Conservation (phyloP, 192 early-diverging fungal species). For the Coemansia sp. region DNA sequence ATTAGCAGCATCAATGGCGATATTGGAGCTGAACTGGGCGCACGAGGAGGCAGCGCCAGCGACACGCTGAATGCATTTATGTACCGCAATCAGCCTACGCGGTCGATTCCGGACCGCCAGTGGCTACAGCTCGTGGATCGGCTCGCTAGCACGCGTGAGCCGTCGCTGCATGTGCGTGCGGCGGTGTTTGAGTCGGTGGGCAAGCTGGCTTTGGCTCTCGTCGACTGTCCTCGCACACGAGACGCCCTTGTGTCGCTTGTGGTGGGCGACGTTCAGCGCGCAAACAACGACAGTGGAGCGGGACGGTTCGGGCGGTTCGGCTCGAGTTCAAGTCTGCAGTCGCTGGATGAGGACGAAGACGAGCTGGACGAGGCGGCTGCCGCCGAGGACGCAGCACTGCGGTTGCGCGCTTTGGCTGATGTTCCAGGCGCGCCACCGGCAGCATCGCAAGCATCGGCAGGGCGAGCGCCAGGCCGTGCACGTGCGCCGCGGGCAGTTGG, state of each 20-base stretch:
- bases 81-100: conserved; percentile 30
- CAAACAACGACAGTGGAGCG: conserved; percentile 15
- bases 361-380: conserved; percentile 13
- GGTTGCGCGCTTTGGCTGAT: neutral
- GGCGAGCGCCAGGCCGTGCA: neutral
- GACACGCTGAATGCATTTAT: conserved; percentile 6
- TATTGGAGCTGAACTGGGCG: neutral
- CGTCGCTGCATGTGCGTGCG: conserved; percentile 49
- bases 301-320: conserved; percentile 32
- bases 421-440: neutral
- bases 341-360: conserved; percentile 12
- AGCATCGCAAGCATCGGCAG: neutral
- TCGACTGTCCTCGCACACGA: conserved; percentile 40
- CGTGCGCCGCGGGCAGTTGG: conserved; percentile 18
- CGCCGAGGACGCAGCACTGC: neutral
- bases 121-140: conserved; percentile 51
- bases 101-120: conserved; percentile 37
- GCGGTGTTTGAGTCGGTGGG: conserved; percentile 53
- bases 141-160: conserved; percentile 49
- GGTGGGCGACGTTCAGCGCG: conserved; percentile 32
- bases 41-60: neutral
- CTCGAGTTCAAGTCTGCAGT: conserved; percentile 18
- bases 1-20: neutral
- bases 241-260: conserved; percentile 38
- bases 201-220: conserved; percentile 42